Conservation (phyloP, 768 basidiomycete genomes). For the Imleria badia region DNA sequence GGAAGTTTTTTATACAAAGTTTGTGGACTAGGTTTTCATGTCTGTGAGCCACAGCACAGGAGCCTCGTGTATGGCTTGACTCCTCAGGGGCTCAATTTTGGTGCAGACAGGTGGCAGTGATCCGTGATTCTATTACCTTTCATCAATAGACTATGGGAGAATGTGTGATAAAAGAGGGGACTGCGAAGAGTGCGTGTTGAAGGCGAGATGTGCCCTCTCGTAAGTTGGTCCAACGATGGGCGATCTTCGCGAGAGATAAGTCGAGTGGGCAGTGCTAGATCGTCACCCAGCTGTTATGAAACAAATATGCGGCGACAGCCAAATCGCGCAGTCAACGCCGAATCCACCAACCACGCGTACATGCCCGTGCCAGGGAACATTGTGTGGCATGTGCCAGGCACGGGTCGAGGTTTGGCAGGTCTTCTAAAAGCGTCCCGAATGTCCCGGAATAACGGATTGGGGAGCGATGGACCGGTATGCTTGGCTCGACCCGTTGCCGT, state of each 20-base stretch:
- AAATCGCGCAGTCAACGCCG: background rate
- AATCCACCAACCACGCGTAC: no score
- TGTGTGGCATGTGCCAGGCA: constrained; percentile 14
- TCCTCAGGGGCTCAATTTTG: constrained; percentile 12
- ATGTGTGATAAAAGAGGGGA: constrained; percentile 11
- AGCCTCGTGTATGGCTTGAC: constrained; percentile 20
- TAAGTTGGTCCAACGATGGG: constrained; percentile 2
- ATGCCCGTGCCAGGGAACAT: background rate
- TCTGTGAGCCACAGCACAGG: constrained; percentile 3
- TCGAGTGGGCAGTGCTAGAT: constrained; percentile 6
- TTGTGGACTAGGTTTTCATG: constrained; percentile 16
- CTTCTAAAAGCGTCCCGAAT: background rate
- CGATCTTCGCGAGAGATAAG: constrained; percentile 12
- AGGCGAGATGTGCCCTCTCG: constrained; percentile 7
- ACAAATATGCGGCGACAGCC: background rate
- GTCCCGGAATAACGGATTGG: background rate
- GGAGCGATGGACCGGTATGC: background rate
- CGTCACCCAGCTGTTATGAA: constrained; percentile 11
- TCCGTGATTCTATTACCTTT: constrained; percentile 19
- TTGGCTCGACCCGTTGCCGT: background rate
- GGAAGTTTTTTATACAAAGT: constrained; percentile 23
- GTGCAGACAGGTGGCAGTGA: constrained; percentile 6
- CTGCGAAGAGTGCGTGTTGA: background rate
- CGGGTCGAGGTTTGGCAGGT: background rate
- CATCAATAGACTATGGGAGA: constrained; percentile 5